Evolutionary conservation across 139 green algal genomes (phyloP).

Genomic region (Penium margaritaceum): DNA sequence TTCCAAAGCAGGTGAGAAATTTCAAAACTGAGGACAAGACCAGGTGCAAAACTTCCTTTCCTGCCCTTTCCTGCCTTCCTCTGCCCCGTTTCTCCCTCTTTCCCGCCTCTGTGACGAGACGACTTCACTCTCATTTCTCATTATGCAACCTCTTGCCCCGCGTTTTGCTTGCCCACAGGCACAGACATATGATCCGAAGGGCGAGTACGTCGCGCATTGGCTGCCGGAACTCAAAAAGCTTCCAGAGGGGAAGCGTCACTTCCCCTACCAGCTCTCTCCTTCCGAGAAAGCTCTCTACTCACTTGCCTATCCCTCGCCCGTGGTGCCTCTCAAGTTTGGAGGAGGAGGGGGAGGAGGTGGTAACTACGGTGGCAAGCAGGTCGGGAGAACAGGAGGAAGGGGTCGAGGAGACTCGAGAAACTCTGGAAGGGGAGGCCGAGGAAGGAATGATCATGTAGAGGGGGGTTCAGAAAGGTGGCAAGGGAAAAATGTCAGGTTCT

Average conservation of each 20-base stretch:
- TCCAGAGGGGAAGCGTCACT: slow-evolving; percentile 59
- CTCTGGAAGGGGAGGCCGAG: too few species aligned
- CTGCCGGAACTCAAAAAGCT: slow-evolving; percentile 77
- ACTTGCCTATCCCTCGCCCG: slow-evolving; percentile 14
- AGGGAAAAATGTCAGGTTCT: too few species aligned
- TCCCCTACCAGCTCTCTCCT: slow-evolving; percentile 69
- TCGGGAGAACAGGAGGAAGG: too few species aligned
- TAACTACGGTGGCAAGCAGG: too few species aligned
- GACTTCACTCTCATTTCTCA: neutral
- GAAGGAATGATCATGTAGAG: too few species aligned
- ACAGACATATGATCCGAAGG: slow-evolving; percentile 71
- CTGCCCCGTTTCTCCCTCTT: neutral
- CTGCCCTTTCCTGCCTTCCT: neutral
- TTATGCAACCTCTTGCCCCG: slow-evolving; percentile 5
- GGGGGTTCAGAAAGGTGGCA: too few species aligned
- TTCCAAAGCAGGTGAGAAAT: slow-evolving; percentile 40
- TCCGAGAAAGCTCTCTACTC: slow-evolving; percentile 54
- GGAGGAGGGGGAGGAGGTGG: slow-evolving; percentile 7
- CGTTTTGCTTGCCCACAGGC: slow-evolving; percentile 12
- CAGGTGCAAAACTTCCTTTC: too few species aligned
- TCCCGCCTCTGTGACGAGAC: slow-evolving; percentile 4
- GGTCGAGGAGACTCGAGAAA: too few species aligned
- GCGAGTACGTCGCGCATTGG: slow-evolving; percentile 81
- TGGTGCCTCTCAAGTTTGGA: slow-evolving; percentile 45
- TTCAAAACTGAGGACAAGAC: too few species aligned